Evolutionary conservation across 331 rosid species (phyloP), one percentile per base, ranked within the genome.

Genomic region (Phaseolus coccineus): DNA sequence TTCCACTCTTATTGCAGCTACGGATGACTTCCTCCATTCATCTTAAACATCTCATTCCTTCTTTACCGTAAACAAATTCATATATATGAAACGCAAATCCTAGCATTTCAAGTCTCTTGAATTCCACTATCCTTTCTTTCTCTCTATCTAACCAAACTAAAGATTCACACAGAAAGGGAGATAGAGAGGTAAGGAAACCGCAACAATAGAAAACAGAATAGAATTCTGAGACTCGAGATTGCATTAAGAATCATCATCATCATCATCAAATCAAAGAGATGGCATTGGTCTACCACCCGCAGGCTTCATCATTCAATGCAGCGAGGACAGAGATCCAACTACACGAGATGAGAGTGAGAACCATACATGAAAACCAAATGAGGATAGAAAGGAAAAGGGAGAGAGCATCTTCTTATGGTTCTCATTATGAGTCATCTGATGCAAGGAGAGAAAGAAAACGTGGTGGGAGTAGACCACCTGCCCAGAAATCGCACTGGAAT

Each of bases 401-500:
- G 2, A 52, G 3, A 6, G 27, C 27, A 46, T 51, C 69, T 39
- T 2, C 64, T 24, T 0, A 15, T 48, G 7, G 22, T 64, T 16
- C 40, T 57, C 4, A 13, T 28, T 7, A 73, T 0, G 71, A 46
- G 15, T 16, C 77, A 12, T 22, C 74, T 1, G 2, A 42, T 63
- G 37, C 30, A n/a, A 25, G 37, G 19, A 73, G 8, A 52, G 61
- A 72, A 8, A 30, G 19, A 5, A 30, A 59, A 13, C 16, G 7
- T 24, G 0, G 27, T 44, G 15, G 2, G 30, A 67, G 66, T 10
- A 33, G 56, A 46, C 0, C 66, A 7, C 12, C 19, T 13, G 25
- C 15, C 1, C 6, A 0, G 8, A 76, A 27, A 16, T 71, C 86
- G 2, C 77, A 82, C 88, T 91, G 93, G 94, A 80, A 87, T 2